Evolutionary conservation across 371 early-diverging fungal genomes (phyloP).

Genomic region (Coemansia sp.): DNA sequence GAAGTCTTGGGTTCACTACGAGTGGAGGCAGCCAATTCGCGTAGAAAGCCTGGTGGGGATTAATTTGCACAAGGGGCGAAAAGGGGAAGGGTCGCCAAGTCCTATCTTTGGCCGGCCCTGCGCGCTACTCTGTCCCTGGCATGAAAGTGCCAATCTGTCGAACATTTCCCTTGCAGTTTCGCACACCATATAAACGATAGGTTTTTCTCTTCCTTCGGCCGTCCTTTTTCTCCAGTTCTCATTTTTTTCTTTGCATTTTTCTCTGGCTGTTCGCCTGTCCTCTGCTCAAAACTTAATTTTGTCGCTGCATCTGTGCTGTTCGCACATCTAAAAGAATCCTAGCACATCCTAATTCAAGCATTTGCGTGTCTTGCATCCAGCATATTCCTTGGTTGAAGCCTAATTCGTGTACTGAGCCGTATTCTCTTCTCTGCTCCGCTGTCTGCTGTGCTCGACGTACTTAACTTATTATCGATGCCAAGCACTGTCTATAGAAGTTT

Average conservation of each 20-base stretch:
- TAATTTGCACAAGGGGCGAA: not conserved
- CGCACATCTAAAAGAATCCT: not conserved
- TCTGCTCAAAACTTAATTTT: not conserved
- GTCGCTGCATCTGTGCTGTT: conserved; percentile 4
- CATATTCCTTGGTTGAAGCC: no score
- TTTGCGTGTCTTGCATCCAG: not conserved
- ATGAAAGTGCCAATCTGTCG: not conserved
- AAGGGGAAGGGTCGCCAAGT: not conserved
- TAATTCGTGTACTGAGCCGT: no score
- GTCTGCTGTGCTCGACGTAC: no score
- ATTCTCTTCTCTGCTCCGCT: no score
- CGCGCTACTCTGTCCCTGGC: not conserved
- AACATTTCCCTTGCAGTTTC: not conserved
- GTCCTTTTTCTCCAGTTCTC: not conserved
- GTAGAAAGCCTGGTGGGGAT: not conserved
- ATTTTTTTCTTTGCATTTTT: conserved; percentile 2
- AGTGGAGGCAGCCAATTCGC: not conserved
- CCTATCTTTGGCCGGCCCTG: not conserved
- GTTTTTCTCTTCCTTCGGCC: not conserved
- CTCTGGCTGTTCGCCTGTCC: not conserved
- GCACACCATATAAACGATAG: not conserved
- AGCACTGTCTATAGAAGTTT: no score
- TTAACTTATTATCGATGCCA: no score
- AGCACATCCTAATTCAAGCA: not conserved
- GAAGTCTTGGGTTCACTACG: not conserved